phyloP scores from a whole-genome alignment of 495 filamentous ascomycete species.

The Trichoderma asperelloides region DNA sequence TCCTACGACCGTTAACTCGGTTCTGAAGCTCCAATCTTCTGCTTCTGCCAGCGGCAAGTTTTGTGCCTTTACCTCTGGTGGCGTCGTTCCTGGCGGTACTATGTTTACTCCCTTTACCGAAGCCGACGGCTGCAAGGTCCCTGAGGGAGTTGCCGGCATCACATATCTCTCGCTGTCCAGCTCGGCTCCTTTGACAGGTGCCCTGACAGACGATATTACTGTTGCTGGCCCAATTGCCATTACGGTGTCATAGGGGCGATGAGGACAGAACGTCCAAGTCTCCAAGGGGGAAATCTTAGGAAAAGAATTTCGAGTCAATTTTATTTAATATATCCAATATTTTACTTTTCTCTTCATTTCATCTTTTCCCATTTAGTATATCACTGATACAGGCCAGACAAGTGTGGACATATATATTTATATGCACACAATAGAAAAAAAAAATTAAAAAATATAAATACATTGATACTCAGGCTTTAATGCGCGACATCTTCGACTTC shows the following conservation, averaged over 20 bases:
- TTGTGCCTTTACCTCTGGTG: slow-evolving; percentile 51
- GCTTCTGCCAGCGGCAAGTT: slow-evolving; percentile 34
- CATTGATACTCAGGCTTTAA: no score
- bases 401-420: background rate
- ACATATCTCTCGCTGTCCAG: slow-evolving; percentile 46
- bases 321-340: background rate
- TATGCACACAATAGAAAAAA: no score
- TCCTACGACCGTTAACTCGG: slow-evolving; percentile 35
- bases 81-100: slow-evolving; percentile 38
- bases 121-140: slow-evolving; percentile 40
- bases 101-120: slow-evolving; percentile 40
- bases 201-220: slow-evolving; percentile 41
- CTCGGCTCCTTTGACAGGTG: slow-evolving; percentile 29
- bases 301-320: background rate
- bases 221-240: slow-evolving; percentile 44
- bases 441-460: no score
- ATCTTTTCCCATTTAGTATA: background rate
- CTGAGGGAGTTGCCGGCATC: slow-evolving; percentile 42
- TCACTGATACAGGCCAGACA: background rate
- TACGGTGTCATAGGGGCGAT: slow-evolving; percentile 34
- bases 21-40: slow-evolving; percentile 32
- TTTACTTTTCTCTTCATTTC: background rate
- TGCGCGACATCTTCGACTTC: no score
- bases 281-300: background rate
- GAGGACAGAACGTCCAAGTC: background rate